phyloP scores from a whole-genome alignment of 148 eudicot genomes.

The Polygonum aviculare region DNA sequence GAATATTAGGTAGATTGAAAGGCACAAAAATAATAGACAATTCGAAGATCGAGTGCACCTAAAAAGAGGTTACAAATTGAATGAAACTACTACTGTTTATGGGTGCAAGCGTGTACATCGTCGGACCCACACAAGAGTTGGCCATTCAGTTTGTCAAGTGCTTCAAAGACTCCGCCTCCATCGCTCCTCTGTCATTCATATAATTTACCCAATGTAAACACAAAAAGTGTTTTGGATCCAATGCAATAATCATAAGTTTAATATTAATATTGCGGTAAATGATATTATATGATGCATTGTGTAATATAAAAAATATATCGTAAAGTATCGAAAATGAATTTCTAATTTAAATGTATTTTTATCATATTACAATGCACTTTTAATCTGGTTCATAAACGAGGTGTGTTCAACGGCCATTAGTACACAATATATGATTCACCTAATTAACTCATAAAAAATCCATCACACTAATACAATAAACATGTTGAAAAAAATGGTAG shows the following conservation, averaged over 20 bases:
- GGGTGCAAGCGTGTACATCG: slow-evolving; percentile 21
- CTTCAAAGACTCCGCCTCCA: slow-evolving; percentile 30
- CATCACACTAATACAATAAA: background rate
- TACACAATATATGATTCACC: background rate
- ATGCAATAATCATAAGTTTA: too few species aligned
- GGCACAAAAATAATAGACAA: too few species aligned
- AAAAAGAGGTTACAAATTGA: background rate
- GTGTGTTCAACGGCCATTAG: too few species aligned
- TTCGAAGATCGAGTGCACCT: background rate
- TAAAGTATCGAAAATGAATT: too few species aligned
- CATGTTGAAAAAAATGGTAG: background rate
- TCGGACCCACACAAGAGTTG: slow-evolving; percentile 26
- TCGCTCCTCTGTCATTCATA: slow-evolving; percentile 21
- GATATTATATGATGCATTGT: too few species aligned
- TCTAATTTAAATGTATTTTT: too few species aligned
- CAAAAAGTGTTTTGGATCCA: too few species aligned
- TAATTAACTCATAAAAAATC: background rate
- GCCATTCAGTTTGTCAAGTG: slow-evolving; percentile 25
- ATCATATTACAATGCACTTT: too few species aligned
- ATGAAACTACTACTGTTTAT: background rate
- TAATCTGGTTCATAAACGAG: too few species aligned
- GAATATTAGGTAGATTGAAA: too few species aligned
- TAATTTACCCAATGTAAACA: background rate
- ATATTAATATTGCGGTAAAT: too few species aligned
- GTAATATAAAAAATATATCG: too few species aligned